Percentiles rank a stretch among this genome's conserved stretches.
These are phyloP conservation scores for Rosa lucieae DNA, from an alignment of 306 rosid species.

Conservation along the genomic window DNA sequence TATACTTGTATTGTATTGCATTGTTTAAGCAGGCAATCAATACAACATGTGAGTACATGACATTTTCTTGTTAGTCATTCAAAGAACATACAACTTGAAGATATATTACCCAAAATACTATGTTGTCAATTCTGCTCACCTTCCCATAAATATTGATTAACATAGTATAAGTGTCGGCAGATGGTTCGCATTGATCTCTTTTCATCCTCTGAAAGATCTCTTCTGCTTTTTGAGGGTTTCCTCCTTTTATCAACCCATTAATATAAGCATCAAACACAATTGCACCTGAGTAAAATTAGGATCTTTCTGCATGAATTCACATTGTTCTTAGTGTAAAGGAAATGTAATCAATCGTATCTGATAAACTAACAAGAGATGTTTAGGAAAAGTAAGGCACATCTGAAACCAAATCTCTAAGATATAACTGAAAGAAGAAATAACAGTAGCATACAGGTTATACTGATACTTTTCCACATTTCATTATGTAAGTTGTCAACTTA, in stretches of 20 bases:
- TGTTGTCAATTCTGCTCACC: conserved; percentile 36
- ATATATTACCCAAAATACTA: neutral
- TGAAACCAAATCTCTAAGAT: neutral
- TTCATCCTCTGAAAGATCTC: conserved; percentile 85
- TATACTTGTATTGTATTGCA: no score
- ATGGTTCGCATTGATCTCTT: conserved; percentile 66
- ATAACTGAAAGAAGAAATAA: neutral
- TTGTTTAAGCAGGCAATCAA: neutral
- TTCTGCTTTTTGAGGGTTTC: conserved; percentile 65
- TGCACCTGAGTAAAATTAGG: conserved; percentile 51
- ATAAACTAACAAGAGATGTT: neutral
- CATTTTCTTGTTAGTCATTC: neutral
- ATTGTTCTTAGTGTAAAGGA: conserved; percentile 10
- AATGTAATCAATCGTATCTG: neutral
- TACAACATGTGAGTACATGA: neutral
- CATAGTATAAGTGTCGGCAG: conserved; percentile 75
- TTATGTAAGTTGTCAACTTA: neutral
- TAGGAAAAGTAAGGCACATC: neutral
- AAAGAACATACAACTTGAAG: conserved; percentile 2
- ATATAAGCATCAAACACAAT: conserved; percentile 79
- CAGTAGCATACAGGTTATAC: neutral
- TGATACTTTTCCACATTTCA: neutral
- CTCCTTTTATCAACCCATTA: conserved; percentile 76
- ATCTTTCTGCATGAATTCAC: conserved; percentile 18
- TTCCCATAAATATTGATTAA: conserved; percentile 84